These are phyloP conservation scores for Medicago arabica DNA, from an alignment of 306 rosid species.

Conservation along the genomic window DNA sequence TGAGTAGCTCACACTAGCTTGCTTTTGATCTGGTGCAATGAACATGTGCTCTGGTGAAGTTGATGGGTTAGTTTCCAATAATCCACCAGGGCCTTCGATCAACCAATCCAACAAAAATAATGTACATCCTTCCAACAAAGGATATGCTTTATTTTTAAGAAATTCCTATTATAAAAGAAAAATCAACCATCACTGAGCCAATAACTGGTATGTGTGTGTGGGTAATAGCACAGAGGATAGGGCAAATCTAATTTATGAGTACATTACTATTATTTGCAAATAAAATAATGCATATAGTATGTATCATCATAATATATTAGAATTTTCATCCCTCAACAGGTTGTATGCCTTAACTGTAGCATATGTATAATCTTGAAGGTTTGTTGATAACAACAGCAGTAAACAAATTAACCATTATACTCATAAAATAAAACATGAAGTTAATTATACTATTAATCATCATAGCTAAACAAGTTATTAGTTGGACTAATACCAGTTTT, in stretches of 20 bases:
- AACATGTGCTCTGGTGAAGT: conserved; percentile 99
- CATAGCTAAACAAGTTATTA: conserved; percentile 23
- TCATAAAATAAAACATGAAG: conserved; percentile 27
- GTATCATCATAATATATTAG: conserved; percentile 27
- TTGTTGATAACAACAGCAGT: conserved; percentile 19
- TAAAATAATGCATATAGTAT: background rate
- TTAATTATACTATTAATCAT: background rate
- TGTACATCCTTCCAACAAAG: conserved; percentile 94
- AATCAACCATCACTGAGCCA: conserved; percentile 34
- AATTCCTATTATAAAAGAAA: conserved; percentile 64
- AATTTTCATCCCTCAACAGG: conserved; percentile 14
- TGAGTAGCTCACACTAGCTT: conserved; percentile 96
- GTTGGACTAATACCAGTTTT: conserved; percentile 25
- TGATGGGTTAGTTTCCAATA: conserved; percentile 92
- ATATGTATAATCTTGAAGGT: conserved; percentile 1
- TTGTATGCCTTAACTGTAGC: background rate
- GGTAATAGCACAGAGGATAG: conserved; percentile 15
- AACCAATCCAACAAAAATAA: conserved; percentile 96
- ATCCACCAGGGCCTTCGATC: conserved; percentile 80
- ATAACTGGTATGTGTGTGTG: conserved; percentile 8
- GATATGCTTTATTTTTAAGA: conserved; percentile 86
- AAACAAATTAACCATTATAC: conserved; percentile 26
- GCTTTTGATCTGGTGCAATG: conserved; percentile 77
- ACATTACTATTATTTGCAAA: background rate
- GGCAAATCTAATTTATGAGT: conserved; percentile 27